These are phyloP conservation scores for Blastobotrys illinoisensis DNA, from an alignment of 1,139 yeast genomes.

Conservation along the genomic window DNA sequence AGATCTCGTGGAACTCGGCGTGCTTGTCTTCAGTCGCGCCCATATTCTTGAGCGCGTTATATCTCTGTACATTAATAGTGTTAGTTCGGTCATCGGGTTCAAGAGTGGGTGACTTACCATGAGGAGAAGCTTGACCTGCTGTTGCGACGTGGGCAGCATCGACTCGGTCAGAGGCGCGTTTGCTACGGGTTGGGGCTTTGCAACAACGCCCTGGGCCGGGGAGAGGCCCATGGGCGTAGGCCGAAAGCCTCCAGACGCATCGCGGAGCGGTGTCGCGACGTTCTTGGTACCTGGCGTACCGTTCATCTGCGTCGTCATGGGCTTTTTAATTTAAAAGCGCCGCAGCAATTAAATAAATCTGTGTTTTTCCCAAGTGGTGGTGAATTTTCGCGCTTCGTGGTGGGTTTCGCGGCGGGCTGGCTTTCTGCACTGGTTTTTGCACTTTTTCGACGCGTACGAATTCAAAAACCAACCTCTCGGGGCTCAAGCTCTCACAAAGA, in stretches of 20 bases:
- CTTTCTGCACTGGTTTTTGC: not conserved
- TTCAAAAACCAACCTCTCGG: not conserved
- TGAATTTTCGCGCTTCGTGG: not conserved
- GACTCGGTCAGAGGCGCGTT: not conserved
- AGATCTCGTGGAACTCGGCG: constrained; percentile 35
- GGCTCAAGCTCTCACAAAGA: not conserved
- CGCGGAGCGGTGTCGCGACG: not conserved
- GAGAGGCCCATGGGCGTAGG: not conserved
- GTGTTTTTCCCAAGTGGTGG: not conserved
- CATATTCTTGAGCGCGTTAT: constrained; percentile 35
- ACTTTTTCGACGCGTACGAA: not conserved
- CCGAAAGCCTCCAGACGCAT: not conserved
- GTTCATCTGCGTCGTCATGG: not conserved
- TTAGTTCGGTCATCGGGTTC: constrained; percentile 4
- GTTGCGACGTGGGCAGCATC: constrained; percentile 30
- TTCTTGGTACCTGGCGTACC: not conserved
- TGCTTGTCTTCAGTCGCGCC: constrained; percentile 31
- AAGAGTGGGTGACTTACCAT: constrained; percentile 24
- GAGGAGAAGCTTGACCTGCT: constrained; percentile 34
- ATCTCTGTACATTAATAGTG: constrained; percentile 27
- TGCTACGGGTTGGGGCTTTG: not conserved
- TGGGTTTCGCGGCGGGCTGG: not conserved
- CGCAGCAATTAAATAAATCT: not conserved
- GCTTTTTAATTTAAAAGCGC: not conserved
- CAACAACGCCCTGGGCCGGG: not conserved